Conservation (phyloP, 1,284 basidiomycete genomes). For the Cryptococcus maquisensis region DNA sequence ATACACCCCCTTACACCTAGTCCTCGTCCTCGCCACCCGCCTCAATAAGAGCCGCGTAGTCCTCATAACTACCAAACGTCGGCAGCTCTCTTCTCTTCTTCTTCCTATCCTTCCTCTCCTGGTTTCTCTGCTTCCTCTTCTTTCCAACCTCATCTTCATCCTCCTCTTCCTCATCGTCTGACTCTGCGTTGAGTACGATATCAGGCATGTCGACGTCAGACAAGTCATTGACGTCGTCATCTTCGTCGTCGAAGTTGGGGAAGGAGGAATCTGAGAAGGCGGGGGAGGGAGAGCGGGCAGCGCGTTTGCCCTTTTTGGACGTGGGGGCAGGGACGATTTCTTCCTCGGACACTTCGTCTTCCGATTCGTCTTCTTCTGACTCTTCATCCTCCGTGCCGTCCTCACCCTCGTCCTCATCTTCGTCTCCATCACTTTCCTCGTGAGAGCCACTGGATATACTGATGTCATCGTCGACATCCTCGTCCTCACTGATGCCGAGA, state of each 20-base stretch:
- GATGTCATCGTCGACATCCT: constrained; percentile 20
- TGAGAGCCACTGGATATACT: neutral
- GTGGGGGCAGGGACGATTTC: neutral
- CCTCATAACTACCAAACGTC: constrained; percentile 90
- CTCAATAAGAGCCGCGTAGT: constrained; percentile 90
- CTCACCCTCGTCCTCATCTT: constrained; percentile 34
- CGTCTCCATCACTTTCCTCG: neutral
- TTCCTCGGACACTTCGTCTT: constrained; percentile 9
- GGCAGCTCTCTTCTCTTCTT: constrained; percentile 74
- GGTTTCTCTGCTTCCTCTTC: constrained; percentile 56
- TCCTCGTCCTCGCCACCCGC: constrained; percentile 63
- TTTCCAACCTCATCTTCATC: constrained; percentile 46
- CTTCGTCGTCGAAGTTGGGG: constrained; percentile 45
- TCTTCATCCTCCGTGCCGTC: constrained; percentile 19
- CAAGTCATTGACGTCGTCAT: constrained; percentile 47
- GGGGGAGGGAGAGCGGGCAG: constrained; percentile 1
- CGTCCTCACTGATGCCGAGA: constrained; percentile 38
- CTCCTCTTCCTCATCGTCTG: constrained; percentile 40
- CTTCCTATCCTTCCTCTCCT: constrained; percentile 52
- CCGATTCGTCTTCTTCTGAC: constrained; percentile 21
- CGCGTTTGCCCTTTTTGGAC: constrained; percentile 3
- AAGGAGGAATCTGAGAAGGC: constrained; percentile 20
- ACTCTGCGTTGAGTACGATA: constrained; percentile 39
- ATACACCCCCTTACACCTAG: constrained; percentile 3
- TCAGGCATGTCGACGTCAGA: constrained; percentile 47